These are phyloP conservation scores for Cicer cuneatum DNA, from an alignment of 306 rosid genomes.

Conservation along the genomic window DNA sequence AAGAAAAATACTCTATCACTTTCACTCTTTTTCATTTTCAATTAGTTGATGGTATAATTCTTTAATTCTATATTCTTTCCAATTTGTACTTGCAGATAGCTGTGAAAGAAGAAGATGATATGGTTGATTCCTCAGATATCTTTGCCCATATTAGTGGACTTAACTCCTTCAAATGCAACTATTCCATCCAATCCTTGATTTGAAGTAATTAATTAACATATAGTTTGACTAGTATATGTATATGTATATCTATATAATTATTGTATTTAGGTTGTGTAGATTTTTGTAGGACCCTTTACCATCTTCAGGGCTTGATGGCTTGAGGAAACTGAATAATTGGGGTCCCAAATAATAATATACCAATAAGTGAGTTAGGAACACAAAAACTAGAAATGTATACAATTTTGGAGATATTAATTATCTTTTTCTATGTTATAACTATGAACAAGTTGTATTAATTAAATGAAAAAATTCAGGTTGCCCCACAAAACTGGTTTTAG, in stretches of 20 bases:
- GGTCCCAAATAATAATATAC: slow-evolving; percentile 52
- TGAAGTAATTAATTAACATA: slow-evolving; percentile 44
- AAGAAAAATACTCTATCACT: slow-evolving; percentile 38
- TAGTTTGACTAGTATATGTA: slow-evolving; percentile 30
- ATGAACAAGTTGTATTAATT: slow-evolving; percentile 33
- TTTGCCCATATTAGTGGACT: slow-evolving; percentile 97
- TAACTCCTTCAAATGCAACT: slow-evolving; percentile 96
- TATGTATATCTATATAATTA: slow-evolving; percentile 6
- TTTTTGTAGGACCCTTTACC: slow-evolving; percentile 65
- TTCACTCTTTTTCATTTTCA: slow-evolving; percentile 8
- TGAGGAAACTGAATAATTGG: slow-evolving; percentile 60
- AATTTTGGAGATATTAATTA: slow-evolving; percentile 57
- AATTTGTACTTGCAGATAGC: slow-evolving; percentile 62
- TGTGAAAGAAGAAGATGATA: slow-evolving; percentile 90
- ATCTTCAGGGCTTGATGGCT: slow-evolving; percentile 51
- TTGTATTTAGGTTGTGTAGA: slow-evolving; percentile 50
- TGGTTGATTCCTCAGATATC: slow-evolving; percentile 97
- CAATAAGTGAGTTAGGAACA: slow-evolving; percentile 58
- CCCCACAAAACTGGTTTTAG: not conserved
- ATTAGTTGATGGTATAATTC: slow-evolving; percentile 38
- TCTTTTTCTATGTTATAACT: slow-evolving; percentile 38
- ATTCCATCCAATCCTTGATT: slow-evolving; percentile 90
- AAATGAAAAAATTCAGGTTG: slow-evolving; percentile 15
- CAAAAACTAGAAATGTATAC: slow-evolving; percentile 50
- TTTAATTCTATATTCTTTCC: slow-evolving; percentile 44